These are phyloP conservation scores for Aristolochia contorta DNA, from an alignment of 164 flowering plant species.

Conservation along the genomic window DNA sequence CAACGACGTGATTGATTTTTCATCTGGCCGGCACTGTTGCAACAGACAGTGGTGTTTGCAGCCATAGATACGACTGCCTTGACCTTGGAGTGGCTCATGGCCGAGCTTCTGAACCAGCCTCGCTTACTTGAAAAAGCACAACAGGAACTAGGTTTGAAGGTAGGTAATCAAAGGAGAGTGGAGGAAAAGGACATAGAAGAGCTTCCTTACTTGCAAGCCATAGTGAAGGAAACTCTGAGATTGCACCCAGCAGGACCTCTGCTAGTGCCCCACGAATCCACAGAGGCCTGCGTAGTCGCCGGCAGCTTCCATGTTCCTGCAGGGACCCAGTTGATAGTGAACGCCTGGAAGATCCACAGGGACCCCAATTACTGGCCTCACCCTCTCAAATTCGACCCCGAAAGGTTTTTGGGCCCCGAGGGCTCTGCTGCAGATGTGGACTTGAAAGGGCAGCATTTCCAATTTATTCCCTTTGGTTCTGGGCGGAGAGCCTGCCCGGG, in stretches of 20 bases:
- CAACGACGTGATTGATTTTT: too few relatives aligned
- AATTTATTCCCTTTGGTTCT: constrained; percentile 8
- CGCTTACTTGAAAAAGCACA: constrained; percentile 18
- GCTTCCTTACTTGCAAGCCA: constrained; percentile 24
- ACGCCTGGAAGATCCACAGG: constrained; percentile 2
- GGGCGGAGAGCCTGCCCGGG: constrained; percentile 9
- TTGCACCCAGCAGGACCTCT: constrained; percentile 20
- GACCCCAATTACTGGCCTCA: background rate
- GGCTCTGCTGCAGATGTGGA: constrained; percentile 4
- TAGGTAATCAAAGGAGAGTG: constrained; percentile 18
- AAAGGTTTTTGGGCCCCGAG: constrained; percentile 3
- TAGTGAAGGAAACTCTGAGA: constrained; percentile 33
- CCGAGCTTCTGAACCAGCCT: constrained; percentile 30
- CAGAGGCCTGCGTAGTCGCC: constrained; percentile 21
- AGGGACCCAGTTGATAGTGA: constrained; percentile 6
- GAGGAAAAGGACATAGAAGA: constrained; percentile 31
- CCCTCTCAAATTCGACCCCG: constrained; percentile 1
- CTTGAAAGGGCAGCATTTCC: constrained; percentile 4
- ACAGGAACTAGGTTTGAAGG: constrained; percentile 23
- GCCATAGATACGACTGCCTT: constrained; percentile 31
- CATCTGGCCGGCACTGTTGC: too few relatives aligned
- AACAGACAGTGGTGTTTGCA: constrained; percentile 24
- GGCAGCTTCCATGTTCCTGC: constrained; percentile 19
- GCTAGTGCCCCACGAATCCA: constrained; percentile 32
- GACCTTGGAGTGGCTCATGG: constrained; percentile 33